phyloP scores from a whole-genome alignment of 139 green algal genomes.

The Haematococcus sp. region DNA sequence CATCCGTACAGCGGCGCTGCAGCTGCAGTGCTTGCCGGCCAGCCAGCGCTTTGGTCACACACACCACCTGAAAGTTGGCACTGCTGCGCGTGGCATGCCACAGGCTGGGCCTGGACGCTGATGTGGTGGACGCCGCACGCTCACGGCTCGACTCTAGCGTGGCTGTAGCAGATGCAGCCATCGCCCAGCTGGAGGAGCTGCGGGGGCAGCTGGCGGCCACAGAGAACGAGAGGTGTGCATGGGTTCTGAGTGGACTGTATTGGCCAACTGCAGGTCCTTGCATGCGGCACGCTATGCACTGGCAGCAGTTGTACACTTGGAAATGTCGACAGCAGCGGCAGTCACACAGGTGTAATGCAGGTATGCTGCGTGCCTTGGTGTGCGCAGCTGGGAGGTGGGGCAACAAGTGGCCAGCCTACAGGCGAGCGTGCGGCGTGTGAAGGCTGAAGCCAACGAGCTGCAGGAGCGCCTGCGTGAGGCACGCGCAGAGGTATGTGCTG shows the following conservation, averaged over 20 bases:
- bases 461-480: neutral
- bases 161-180: conserved; percentile 33
- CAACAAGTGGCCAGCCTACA: conserved; percentile 2
- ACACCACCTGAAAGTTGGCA: neutral
- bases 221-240: conserved; percentile 25
- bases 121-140: conserved; percentile 64
- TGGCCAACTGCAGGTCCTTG: too few relatives aligned
- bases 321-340: neutral
- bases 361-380: neutral
- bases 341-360: neutral
- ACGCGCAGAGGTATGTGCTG: conserved; percentile 1
- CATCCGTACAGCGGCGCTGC: too few relatives aligned
- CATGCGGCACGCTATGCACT: too few relatives aligned
- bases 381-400: conserved; percentile 14
- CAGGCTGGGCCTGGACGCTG: conserved; percentile 64
- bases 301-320: neutral
- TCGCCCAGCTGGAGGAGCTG: conserved; percentile 41
- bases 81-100: neutral
- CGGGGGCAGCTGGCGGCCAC: conserved; percentile 20
- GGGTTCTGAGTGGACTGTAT: too few relatives aligned
- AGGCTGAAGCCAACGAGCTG: neutral
- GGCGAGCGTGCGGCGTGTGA: neutral
- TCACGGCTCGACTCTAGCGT: conserved; percentile 46
- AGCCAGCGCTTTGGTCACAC: too few relatives aligned
- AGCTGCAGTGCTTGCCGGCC: too few relatives aligned